These are phyloP conservation scores for Oryza meridionalis DNA, from an alignment of 176 grass and related monocot species.

Conservation along the genomic window DNA sequence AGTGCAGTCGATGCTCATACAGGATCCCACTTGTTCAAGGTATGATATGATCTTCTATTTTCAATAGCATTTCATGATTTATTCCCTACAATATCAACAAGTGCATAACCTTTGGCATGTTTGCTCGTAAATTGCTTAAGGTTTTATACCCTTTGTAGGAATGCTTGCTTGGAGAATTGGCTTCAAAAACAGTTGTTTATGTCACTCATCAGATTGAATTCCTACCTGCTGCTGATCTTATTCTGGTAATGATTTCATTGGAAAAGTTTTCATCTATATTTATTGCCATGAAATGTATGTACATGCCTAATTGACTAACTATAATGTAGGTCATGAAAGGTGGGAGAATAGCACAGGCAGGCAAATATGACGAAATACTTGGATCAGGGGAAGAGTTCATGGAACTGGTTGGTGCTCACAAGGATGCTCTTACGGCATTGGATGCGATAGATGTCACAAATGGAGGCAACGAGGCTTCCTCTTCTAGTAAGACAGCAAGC, in stretches of 20 bases:
- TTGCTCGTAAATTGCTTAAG: slow-evolving; percentile 20
- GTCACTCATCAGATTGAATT: slow-evolving; percentile 96
- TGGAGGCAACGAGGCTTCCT: slow-evolving; percentile 13
- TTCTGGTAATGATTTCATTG: slow-evolving; percentile 66
- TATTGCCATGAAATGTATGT: slow-evolving; percentile 12
- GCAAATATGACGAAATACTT: slow-evolving; percentile 73
- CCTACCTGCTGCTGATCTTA: slow-evolving; percentile 81
- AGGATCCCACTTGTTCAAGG: slow-evolving; percentile 59
- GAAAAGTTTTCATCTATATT: background rate
- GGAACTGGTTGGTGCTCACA: slow-evolving; percentile 79
- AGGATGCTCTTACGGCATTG: slow-evolving; percentile 63
- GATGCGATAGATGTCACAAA: slow-evolving; percentile 31
- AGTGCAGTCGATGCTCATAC: slow-evolving; percentile 60
- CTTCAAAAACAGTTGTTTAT: slow-evolving; percentile 88
- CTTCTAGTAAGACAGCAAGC: slow-evolving; percentile 12
- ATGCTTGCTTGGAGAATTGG: slow-evolving; percentile 71
- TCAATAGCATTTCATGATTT: background rate
- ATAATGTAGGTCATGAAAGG: slow-evolving; percentile 68
- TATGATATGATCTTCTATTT: slow-evolving; percentile 9
- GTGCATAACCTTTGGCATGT: background rate
- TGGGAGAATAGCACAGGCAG: slow-evolving; percentile 72
- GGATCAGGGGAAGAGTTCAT: slow-evolving; percentile 71
- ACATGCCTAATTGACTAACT: background rate
- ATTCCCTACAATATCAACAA: too few relatives aligned
- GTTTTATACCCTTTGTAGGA: slow-evolving; percentile 56